These are phyloP conservation scores for Chenopodium formosanum DNA, from an alignment of 148 eudicot genomes.

Conservation along the genomic window DNA sequence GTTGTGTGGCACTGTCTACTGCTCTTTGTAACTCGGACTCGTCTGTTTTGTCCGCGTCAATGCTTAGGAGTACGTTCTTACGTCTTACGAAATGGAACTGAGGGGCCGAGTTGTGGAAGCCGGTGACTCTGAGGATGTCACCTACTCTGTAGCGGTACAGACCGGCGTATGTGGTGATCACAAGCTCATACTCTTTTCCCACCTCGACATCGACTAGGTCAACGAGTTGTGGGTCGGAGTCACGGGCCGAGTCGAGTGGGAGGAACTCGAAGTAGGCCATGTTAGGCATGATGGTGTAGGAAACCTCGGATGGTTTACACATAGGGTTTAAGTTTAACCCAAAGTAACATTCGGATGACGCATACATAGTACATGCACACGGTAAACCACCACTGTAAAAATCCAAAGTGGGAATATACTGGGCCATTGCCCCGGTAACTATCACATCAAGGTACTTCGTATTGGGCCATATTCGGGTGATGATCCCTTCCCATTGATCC, in stretches of 20 bases:
- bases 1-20: conserved; percentile 50
- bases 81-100: conserved; percentile 79
- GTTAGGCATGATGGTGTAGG: conserved; percentile 93
- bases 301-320: conserved; percentile 73
- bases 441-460: conserved; percentile 78
- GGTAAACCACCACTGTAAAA: conserved; percentile 80
- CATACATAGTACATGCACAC: conserved; percentile 75
- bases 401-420: conserved; percentile 73
- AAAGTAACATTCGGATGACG: conserved; percentile 77
- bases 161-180: conserved; percentile 85
- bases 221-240: conserved; percentile 37
- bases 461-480: conserved; percentile 78
- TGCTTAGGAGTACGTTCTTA: conserved; percentile 73
- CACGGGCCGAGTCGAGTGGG: conserved; percentile 49
- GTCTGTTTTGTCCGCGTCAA: conserved; percentile 85
- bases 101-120: conserved; percentile 87
- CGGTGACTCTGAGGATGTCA: conserved; percentile 80
- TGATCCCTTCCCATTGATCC: conserved; percentile 75
- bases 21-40: conserved; percentile 78
- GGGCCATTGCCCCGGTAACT: conserved; percentile 90
- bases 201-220: conserved; percentile 73
- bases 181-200: conserved; percentile 82
- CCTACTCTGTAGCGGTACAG: conserved; percentile 75
- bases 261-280: conserved; percentile 91
- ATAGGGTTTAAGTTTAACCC: conserved; percentile 81